Base-by-base conservation (phyloP, 2,329 filamentous ascomycete genomes). In the Arachnomyces sp. region DNA sequence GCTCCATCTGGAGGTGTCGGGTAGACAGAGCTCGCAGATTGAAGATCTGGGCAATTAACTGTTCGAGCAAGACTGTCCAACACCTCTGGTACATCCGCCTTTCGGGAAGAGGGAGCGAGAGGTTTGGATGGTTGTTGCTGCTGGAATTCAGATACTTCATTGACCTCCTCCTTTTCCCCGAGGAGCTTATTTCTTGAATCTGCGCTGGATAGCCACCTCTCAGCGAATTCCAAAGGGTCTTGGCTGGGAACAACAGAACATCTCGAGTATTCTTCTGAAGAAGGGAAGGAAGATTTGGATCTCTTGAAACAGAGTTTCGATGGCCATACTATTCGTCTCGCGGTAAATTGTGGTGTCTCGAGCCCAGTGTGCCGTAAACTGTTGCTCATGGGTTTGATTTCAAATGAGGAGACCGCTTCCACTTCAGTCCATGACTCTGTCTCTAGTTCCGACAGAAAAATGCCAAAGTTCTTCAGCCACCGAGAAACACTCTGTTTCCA, bases 1-100 rank as follows among this genome's bases (percentile, higher is more conserved):
- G 65, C 54, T n/a, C 66, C 69, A 44, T 74, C 72, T 38, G 72
- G 71, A 4, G 72, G 72, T 6, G 72, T 75, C 9, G 71, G 72
- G 54, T 75, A 75, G 21, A 75, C 68, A 38, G 69, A 58, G 43
- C 59, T 64, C 34, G 60, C 54, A 18, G 49, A 46, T 42, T 65
- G 61, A 12, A 71, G 52, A 36, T 69, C 67, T 13, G 60, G 57
- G 36, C 61, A 63, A 40, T 61, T 53, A 4, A 62, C 52, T 32
- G 58, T 53, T 39, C 61, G 56, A 30, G 64, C 62, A 30, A 67
- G 52, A 38, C 63, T 67, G 38, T 65, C 60, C 17, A 61, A 45
- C 5, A 48, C 50, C 25, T 61, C 62, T 9, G 50, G 39, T 28
- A 50, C 35, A 28, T 58, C 60, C 11, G 38, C n/a, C 25, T 44